Conservation (phyloP, 1,284 basidiomycete species). For the Coniophora puteana region DNA sequence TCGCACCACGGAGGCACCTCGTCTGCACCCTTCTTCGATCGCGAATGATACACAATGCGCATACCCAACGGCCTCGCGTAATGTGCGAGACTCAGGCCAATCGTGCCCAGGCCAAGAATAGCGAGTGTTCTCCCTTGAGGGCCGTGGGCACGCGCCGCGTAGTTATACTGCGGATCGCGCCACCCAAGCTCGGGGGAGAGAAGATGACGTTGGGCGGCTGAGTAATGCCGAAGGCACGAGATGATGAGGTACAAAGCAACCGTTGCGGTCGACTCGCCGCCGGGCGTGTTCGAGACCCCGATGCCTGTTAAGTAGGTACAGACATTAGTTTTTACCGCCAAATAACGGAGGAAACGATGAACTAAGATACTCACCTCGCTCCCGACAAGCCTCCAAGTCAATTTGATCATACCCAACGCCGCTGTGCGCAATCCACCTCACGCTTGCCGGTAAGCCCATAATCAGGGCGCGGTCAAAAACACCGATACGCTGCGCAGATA, state of each 20-base stretch:
- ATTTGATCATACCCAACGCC: constrained; percentile 85
- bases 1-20: constrained; percentile 68
- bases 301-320: constrained; percentile 49
- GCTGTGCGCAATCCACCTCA: constrained; percentile 85
- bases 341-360: neutral
- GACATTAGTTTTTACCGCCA: neutral
- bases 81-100: constrained; percentile 67
- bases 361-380: constrained; percentile 43
- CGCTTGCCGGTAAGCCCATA: constrained; percentile 45
- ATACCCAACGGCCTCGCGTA: constrained; percentile 73
- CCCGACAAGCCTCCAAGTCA: constrained; percentile 70
- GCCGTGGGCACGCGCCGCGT: constrained; percentile 53
- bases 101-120: constrained; percentile 85
- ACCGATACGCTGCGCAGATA: constrained; percentile 58
- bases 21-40: constrained; percentile 48
- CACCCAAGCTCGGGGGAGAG: too few relatives aligned
- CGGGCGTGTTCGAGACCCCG: constrained; percentile 80
- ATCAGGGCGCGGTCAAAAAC: constrained; percentile 77
- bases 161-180: too few relatives aligned
- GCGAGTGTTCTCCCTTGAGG: constrained; percentile 74
- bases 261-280: constrained; percentile 85
- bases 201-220: constrained; percentile 63
- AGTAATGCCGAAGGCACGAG: constrained; percentile 74
- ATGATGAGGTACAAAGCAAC: constrained; percentile 82
- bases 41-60: constrained; percentile 81